Base-by-base conservation (phyloP, 2,329 filamentous ascomycete genomes). In the Diaporthe eres region DNA sequence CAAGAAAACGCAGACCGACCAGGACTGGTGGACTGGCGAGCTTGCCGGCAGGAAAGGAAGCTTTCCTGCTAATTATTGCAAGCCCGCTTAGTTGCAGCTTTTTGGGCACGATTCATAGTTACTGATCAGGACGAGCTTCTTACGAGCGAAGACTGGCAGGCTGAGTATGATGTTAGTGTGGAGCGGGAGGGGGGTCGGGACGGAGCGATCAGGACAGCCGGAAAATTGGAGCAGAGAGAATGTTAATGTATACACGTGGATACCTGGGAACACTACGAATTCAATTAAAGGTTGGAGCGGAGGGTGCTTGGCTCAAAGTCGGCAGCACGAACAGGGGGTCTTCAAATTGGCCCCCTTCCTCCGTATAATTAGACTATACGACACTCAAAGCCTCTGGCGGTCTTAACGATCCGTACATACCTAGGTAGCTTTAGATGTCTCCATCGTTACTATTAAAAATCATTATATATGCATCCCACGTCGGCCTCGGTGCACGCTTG, bases 1-100 rank as follows among this genome's bases (percentile, higher is more conserved):
- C 44, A 94, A 94, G 85, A 95, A 93, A 86, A 97, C 95, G 3
- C 90, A 91, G 9, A 95, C 92, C 77, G 93, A 91, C 31, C 93
- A 97, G 84, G 95, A 97, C 82, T 97, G 95, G 94, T 97, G 95
- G 95, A 90, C 94, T 77, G 95, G 95, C 17, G 94, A 97, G 83
- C 78, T 96, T 19, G 87, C 87, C 55, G 94, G 94, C 0, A 83
- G 87, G 37, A 89, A 88, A 81, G 95, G 95, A 4, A 92, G 87
- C 78, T 97, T 97, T 82, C 95, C 95, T 1, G 95, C 95, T 9
- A 97, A 97, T 83, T 97, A 97, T 84, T 94, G 93, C 81, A 89
- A 89, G 79, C 75, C 82, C 9, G 79, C 78, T 34, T 85, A 79
- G 78, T 39, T 67, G 55, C 72, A 55, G 39, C 49, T 19, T 13